phyloP scores from a whole-genome alignment of 2,329 filamentous ascomycete species.

The Ceratocystis lukuohia region DNA sequence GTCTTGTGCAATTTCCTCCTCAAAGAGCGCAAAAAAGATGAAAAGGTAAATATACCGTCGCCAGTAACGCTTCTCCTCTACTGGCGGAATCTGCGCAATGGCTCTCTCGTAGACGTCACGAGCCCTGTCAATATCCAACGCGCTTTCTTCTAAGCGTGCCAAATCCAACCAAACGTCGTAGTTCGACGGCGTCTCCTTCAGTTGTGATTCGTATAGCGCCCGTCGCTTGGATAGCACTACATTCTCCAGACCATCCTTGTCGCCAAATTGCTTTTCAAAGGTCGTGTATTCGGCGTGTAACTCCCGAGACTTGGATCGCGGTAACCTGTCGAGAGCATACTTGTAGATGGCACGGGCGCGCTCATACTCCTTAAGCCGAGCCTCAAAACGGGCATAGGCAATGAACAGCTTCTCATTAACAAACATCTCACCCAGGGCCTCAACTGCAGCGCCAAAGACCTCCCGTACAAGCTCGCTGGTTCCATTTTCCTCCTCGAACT shows the following conservation, averaged over 20 bases:
- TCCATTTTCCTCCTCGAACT: slow-evolving; percentile 91
- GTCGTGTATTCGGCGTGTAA: slow-evolving; percentile 92
- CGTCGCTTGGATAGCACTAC: slow-evolving; percentile 89
- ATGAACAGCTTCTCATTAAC: slow-evolving; percentile 95
- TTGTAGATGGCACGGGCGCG: slow-evolving; percentile 91
- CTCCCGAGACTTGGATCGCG: slow-evolving; percentile 68
- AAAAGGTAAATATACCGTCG: slow-evolving; percentile 93
- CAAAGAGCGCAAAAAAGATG: slow-evolving; percentile 94
- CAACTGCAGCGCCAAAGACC: slow-evolving; percentile 78
- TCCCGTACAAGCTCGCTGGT: slow-evolving; percentile 85
- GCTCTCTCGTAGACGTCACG: slow-evolving; percentile 91
- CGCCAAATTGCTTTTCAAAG: slow-evolving; percentile 96
- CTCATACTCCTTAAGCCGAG: slow-evolving; percentile 90
- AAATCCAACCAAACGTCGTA: slow-evolving; percentile 98
- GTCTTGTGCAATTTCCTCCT: slow-evolving; percentile 77
- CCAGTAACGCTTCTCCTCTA: slow-evolving; percentile 95
- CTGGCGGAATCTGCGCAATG: slow-evolving; percentile 87
- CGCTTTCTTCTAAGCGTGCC: slow-evolving; percentile 74
- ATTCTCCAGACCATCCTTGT: slow-evolving; percentile 84
- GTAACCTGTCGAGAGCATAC: slow-evolving; percentile 82
- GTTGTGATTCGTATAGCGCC: slow-evolving; percentile 84
- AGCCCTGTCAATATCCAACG: slow-evolving; percentile 68
- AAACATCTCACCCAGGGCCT: slow-evolving; percentile 83
- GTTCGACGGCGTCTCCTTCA: slow-evolving; percentile 88
- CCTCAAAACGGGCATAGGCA: slow-evolving; percentile 86